Base-by-base conservation (phyloP, 192 early-diverging fungal species). In the Coemansia sp. region DNA sequence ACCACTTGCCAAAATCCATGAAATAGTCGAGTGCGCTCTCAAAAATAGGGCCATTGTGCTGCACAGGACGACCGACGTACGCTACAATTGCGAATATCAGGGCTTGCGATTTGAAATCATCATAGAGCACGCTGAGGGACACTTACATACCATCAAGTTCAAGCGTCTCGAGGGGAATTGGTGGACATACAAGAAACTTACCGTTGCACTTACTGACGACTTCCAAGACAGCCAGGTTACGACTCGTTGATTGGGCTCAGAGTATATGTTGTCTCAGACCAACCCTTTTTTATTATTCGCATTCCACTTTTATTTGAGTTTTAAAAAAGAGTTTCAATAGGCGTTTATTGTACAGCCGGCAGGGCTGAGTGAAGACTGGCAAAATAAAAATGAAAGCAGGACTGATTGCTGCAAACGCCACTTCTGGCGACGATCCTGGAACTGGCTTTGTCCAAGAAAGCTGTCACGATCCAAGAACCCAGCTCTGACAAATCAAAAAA, bases 121-220 rank as follows among this genome's bases (percentile, higher is more conserved):
- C 53, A 68, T 81, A 15, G 80, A 81, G 38, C 69, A 68, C 5
- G 71, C 76, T 13, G 74, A 81, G 62, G 80, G 80, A 0, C 74
- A 81, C 20, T 49, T 81, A 31, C 80, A 81, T 53, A 76, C 75
- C 15, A 74, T 81, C 57, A 70, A 73, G 34, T 73, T 81, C 24
- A 81, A 81, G 69, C 74, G 80, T 18, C 10, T 76, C 15, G 71
- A 76, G 46, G 80, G 80, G 10, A 74, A 62, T 50, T 81, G 80
- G 80, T 81, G 74, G 71, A 72, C 65, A 1, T 81, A 77, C 38
- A 81, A 81, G 50, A 81, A 81, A 41, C 72, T 77, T 7, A 71
- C 75, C 29, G 68, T 76, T n/a, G 71, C 80, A 18, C 67, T 81
- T 22, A 70, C 74, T 12, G 70, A 76, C n/a, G 79, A 81, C 40